Percentiles rank a stretch among this genome's conserved stretches.
These are phyloP conservation scores for Colletotrichum sp. DNA, from an alignment of 2,329 filamentous ascomycete species.

Conservation along the genomic window DNA sequence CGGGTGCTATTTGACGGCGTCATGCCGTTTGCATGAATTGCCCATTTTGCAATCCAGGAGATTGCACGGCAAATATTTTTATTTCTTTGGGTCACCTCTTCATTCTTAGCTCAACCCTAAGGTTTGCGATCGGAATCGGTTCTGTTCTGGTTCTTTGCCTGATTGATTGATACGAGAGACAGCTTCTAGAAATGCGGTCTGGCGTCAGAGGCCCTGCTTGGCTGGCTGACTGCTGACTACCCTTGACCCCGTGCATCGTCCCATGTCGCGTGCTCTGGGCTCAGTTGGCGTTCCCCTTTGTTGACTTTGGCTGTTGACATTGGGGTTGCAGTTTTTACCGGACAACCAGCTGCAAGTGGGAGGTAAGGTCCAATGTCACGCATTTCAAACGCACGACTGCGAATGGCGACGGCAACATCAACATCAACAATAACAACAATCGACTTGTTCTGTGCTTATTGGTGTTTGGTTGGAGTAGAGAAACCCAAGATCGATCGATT, in stretches of 20 bases:
- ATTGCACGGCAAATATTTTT: neutral
- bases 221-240: neutral
- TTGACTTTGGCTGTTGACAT: constrained; percentile 20
- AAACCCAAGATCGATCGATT: neutral
- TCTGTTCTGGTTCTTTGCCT: neutral
- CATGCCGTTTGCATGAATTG: constrained; percentile 15
- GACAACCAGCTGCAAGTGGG: constrained; percentile 9
- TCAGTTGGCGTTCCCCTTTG: neutral
- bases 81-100: neutral
- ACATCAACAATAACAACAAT: neutral
- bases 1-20: neutral
- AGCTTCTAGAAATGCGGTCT: neutral
- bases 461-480: neutral
- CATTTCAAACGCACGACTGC: neutral
- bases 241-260: constrained; percentile 6
- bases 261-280: constrained; percentile 14
- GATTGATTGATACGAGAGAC: neutral
- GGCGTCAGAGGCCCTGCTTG: neutral
- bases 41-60: neutral
- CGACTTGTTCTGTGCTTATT: neutral
- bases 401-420: neutral
- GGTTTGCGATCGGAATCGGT: neutral
- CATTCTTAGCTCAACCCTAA: neutral
- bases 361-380: neutral
- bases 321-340: neutral